Percentiles rank a stretch among this genome's conserved stretches.
These are phyloP conservation scores for Toxoplasma gondii DNA, from an alignment of 169 alveolate genomes.

Conservation along the genomic window DNA sequence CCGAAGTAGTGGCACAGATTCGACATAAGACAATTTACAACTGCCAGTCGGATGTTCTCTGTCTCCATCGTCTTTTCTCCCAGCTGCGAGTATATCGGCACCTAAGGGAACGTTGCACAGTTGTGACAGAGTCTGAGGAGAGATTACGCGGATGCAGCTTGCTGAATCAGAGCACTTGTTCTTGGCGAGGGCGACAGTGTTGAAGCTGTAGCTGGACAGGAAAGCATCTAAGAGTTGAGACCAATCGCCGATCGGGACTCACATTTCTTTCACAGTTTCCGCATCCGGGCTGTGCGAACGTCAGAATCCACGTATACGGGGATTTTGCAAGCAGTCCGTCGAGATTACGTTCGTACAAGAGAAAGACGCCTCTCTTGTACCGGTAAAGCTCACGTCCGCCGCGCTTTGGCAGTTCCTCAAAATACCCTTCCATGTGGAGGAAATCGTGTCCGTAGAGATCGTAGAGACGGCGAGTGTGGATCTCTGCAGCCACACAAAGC, in stretches of 20 bases:
- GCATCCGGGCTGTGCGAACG: slow-evolving; percentile 48
- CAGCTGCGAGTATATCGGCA: slow-evolving; percentile 10
- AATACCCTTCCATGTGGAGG: not conserved
- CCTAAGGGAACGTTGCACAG: slow-evolving; percentile 2
- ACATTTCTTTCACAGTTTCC: slow-evolving; percentile 43
- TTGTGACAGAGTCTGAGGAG: not conserved
- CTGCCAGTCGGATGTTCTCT: slow-evolving; percentile 30
- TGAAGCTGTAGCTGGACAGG: too few species aligned
- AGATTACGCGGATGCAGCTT: too few species aligned
- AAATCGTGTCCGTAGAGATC: slow-evolving; percentile 23
- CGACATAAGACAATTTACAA: slow-evolving; percentile 36
- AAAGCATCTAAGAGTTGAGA: too few species aligned
- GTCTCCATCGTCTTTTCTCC: slow-evolving; percentile 47
- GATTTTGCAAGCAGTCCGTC: not conserved
- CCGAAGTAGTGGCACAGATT: slow-evolving; percentile 32
- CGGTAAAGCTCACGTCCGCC: slow-evolving; percentile 23
- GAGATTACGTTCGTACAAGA: slow-evolving; percentile 7
- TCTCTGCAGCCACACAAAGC: not conserved
- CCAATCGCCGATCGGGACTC: not conserved
- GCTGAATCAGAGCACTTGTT: too few species aligned
- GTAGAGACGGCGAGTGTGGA: slow-evolving; percentile 35
- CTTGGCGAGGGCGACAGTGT: too few species aligned
- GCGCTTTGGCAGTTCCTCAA: not conserved
- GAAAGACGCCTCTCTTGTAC: slow-evolving; percentile 38
- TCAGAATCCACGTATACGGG: slow-evolving; percentile 28